Conservation (phyloP, 352 stramenopile genomes). For the Globisporangium cylindrosporum region DNA sequence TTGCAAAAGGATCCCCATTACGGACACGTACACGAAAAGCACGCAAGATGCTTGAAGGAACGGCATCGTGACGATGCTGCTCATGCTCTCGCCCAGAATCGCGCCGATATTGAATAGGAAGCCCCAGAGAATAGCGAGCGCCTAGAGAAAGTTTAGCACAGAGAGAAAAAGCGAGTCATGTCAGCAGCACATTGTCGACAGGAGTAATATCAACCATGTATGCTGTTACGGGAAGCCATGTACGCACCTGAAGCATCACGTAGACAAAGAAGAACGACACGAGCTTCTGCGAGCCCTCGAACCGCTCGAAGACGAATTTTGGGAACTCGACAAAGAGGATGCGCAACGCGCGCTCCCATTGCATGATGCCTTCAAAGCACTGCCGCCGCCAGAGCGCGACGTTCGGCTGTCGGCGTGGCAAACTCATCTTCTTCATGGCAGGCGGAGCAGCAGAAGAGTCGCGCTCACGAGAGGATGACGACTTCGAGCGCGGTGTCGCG, state of each 20-base stretch:
- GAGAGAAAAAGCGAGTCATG: constrained; percentile 11
- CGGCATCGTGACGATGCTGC: constrained; percentile 81
- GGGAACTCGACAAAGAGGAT: constrained; percentile 57
- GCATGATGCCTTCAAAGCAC: constrained; percentile 67
- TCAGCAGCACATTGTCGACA: constrained; percentile 5
- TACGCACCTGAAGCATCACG: constrained; percentile 62
- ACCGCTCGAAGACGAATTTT: constrained; percentile 43
- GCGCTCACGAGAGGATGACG: not conserved
- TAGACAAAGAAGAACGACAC: constrained; percentile 85
- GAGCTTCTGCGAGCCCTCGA: constrained; percentile 51
- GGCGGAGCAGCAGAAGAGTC: too few species aligned
- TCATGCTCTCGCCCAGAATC: constrained; percentile 86
- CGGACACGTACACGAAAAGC: constrained; percentile 75
- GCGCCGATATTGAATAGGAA: constrained; percentile 84
- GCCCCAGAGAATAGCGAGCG: constrained; percentile 81
- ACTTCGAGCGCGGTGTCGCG: not conserved
- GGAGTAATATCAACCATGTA: not conserved
- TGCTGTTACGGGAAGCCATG: not conserved
- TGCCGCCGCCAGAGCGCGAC: constrained; percentile 43
- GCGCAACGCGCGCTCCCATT: constrained; percentile 58
- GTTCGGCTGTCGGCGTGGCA: constrained; percentile 11
- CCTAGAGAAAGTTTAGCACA: constrained; percentile 22
- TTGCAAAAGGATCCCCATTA: constrained; percentile 82
- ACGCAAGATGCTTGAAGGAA: constrained; percentile 72
- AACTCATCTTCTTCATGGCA: constrained; percentile 10